A percentile compares a stretch with the other conserved stretches of the same genome.
Conservation (phyloP, 2,329 filamentous ascomycete species). For the Blastomyces emzantsi region DNA sequence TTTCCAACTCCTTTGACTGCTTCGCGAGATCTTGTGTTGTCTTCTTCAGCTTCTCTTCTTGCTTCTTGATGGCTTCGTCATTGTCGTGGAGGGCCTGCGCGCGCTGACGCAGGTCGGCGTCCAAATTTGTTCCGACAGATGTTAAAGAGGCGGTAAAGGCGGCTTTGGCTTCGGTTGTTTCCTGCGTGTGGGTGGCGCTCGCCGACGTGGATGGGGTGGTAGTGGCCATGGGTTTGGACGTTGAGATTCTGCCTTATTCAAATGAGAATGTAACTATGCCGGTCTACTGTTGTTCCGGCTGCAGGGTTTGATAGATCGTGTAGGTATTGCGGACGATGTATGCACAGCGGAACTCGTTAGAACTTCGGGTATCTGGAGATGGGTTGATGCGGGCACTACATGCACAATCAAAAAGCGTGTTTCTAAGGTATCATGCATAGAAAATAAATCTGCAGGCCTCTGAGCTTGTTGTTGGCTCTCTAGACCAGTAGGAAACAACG, state of each 20-base stretch:
- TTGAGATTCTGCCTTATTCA: neutral
- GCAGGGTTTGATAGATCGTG: neutral
- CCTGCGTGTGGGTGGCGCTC: constrained; percentile 21
- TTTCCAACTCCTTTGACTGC: constrained; percentile 47
- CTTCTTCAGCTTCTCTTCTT: constrained; percentile 46
- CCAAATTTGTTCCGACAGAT: constrained; percentile 40
- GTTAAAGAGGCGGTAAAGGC: constrained; percentile 39
- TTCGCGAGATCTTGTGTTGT: constrained; percentile 43
- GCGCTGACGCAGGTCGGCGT: constrained; percentile 45
- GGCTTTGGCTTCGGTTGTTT: constrained; percentile 35
- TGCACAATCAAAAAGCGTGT: neutral
- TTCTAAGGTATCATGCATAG: neutral
- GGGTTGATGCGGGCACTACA: too few species aligned
- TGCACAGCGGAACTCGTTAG: neutral
- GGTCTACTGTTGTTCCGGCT: neutral
- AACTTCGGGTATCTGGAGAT: too few species aligned
- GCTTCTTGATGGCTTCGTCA: constrained; percentile 43
- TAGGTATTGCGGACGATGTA: neutral
- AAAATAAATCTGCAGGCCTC: neutral
- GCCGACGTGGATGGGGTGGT: constrained; percentile 6
- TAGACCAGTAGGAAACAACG: neutral
- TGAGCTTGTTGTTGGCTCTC: neutral
- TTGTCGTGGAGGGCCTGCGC: constrained; percentile 50
- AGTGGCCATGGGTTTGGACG: constrained; percentile 8
- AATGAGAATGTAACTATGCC: too few species aligned